Percentiles rank a stretch among this genome's conserved stretches.
Conservation (phyloP, 1,284 basidiomycete species). For the Tylopilus orsonianus region DNA sequence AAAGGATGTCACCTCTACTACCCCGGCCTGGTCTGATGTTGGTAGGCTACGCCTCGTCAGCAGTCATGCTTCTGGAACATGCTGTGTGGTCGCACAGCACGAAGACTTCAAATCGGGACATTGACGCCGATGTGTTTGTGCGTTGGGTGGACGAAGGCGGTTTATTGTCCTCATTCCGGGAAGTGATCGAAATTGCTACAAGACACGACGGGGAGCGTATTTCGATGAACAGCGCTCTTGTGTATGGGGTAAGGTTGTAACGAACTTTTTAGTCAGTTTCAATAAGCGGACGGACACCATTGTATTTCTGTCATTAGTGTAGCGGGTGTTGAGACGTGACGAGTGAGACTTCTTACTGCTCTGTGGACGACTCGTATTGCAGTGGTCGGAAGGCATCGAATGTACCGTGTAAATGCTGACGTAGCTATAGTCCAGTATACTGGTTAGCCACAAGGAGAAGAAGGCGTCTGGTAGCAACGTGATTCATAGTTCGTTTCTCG, state of each 20-base stretch:
- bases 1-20: constrained; percentile 42
- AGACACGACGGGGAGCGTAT: constrained; percentile 31
- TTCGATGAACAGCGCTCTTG: constrained; percentile 33
- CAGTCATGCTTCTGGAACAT: constrained; percentile 62
- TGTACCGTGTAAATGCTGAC: too few relatives aligned
- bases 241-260: constrained; percentile 23
- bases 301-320: too few relatives aligned
- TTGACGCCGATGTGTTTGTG: constrained; percentile 53
- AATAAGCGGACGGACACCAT: too few relatives aligned
- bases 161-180: constrained; percentile 39
- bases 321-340: too few relatives aligned
- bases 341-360: too few relatives aligned
- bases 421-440: too few relatives aligned
- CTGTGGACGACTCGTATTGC: too few relatives aligned
- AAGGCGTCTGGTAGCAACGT: too few relatives aligned
- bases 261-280: not conserved
- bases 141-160: constrained; percentile 61
- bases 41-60: constrained; percentile 51
- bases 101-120: constrained; percentile 34
- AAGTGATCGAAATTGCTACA: constrained; percentile 39
- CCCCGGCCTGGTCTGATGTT: constrained; percentile 58
- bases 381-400: too few relatives aligned
- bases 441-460: too few relatives aligned
- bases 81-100: constrained; percentile 53
- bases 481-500: too few relatives aligned